Base-by-base conservation (phyloP, 2,329 filamentous ascomycete genomes). In the Nigrospora osmanthi region DNA sequence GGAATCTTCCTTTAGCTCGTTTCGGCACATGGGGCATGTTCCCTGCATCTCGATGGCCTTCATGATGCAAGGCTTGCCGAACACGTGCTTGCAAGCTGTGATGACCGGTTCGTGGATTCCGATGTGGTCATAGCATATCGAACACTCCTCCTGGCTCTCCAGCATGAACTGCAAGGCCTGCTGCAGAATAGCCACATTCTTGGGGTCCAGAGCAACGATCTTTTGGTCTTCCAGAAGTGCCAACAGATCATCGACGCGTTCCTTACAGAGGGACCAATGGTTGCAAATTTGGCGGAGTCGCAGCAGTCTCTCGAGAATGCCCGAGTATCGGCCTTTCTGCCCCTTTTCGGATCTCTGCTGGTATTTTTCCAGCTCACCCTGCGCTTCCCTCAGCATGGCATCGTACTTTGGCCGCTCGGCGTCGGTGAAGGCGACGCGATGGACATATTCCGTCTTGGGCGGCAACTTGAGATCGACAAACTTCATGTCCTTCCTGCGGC, bases 231-330 rank as follows among this genome's bases (percentile, higher is more conserved):
- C 83, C 2, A 94, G 71, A 2, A 87, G 69, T 16, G 76, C 70
- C 58, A 91, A 71, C 17, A 95, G 73, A n/a, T 81, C 78, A 11
- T 78, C 75, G n/a, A 94, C 74, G 12, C 87, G 81, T 31, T 85
- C 74, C 41, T 82, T 84, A 57, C 87, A 88, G 11, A 96, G 75
- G 10, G 84, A 83, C 87, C 88, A 94, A 60, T 95, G 89, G 52
- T 91, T 89, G 65, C 89, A 95, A 60, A 86, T 78, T 65, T 95
- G 89, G 15, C 90, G 80, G 52, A 95, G 78, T 12, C 90, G 82
- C 6, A 95, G 76, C 5, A 95, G 73, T 14, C 89, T 78, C 63
- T 95, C 89, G 11, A 95, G 74, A 1, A 95, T 73, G 55, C 84
- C 78, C 10, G 85, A 81, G 58, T 93, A 94, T 1, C 74, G 74